Base-by-base conservation (phyloP, 1,139 yeast genomes). In the Saccharomyces hybrid region DNA sequence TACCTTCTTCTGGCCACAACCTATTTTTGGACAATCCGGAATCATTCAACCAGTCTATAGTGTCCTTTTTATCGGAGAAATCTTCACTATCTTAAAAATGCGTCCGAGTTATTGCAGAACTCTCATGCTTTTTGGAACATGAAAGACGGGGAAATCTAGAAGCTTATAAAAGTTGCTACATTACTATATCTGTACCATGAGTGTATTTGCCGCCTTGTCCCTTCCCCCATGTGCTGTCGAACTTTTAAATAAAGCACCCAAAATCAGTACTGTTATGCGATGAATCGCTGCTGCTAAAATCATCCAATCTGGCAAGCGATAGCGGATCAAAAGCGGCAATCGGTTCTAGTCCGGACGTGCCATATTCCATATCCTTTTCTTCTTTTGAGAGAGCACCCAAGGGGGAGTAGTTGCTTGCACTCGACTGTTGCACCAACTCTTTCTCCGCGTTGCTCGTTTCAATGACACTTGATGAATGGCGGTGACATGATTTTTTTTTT, bases 1-100 rank as follows among this genome's bases (percentile, higher is more conserved):
- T 85, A 1, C 61, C 72, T 2, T 72, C 77, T 51, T 80, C 88
- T 1, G 89, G 95, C 1, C 95, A 87, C 65, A 90, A 87, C 67
- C 69, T 86, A 55, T 86, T 85, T 63, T 71, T 87, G 57, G 95
- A 87, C 66, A 86, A 86, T 59, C 82, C 83, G 2, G 61, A 71
- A 46, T 86, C 77, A 21, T 84, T 86, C 56, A 82, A 87, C 66
- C 60, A 62, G 12, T 27, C 28, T 2, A 38, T 50, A 12, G 47
- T 29, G 26, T 19, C 34, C 3, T 50, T 50, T 24, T 46, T 46
- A 14, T 26, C 48, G 7, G 48, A 46, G 11, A 24, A 38, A 11
- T 6, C 44, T 38, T 11, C 4, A 12, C 24, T 24, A 28, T 28
- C 19, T 46, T 27, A 24, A 21, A 28, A 28, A 46, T 46, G 19